Percentiles rank a stretch among this genome's conserved stretches.
phyloP scores from a whole-genome alignment of 371 early-diverging fungal genomes.

The Mucor irregularis region DNA sequence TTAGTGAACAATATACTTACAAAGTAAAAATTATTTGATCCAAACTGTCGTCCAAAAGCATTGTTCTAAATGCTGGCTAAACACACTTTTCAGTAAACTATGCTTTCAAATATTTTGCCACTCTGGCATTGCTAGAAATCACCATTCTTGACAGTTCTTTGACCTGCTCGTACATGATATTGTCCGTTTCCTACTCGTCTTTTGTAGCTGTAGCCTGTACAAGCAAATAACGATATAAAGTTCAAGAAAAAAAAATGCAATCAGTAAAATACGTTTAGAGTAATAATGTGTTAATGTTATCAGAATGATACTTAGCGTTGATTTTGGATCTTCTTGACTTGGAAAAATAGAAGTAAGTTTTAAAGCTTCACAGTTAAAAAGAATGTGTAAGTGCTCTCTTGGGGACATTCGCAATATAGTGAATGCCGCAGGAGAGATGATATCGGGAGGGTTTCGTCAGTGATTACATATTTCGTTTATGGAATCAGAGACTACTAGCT shows the following conservation, averaged over 20 bases:
- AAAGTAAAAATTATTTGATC: too few species aligned
- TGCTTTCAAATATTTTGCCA: too few species aligned
- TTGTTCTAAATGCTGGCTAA: too few species aligned
- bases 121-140: too few species aligned
- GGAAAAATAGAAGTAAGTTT: conserved; percentile 2
- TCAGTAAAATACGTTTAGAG: conserved; percentile 11
- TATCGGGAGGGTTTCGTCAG: conserved; percentile 13
- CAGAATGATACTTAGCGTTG: conserved; percentile 10
- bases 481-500: conserved; percentile 14
- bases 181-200: too few species aligned
- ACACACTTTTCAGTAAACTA: too few species aligned
- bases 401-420: conserved; percentile 15
- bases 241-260: conserved; percentile 4
- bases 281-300: conserved; percentile 13
- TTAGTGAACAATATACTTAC: background rate
- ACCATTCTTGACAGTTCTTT: too few species aligned
- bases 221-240: too few species aligned
- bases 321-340: conserved; percentile 7
- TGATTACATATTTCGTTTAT: conserved; percentile 11
- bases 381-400: conserved; percentile 11
- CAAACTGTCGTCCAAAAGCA: too few species aligned
- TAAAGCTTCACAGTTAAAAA: conserved; percentile 11
- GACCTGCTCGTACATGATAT: too few species aligned
- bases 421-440: conserved; percentile 14
- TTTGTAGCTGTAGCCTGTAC: too few species aligned